A percentile compares a stretch with the other conserved stretches of the same genome.
Conservation (phyloP, 371 early-diverging fungal genomes). For the Thermomucor indicae-seudaticae region DNA sequence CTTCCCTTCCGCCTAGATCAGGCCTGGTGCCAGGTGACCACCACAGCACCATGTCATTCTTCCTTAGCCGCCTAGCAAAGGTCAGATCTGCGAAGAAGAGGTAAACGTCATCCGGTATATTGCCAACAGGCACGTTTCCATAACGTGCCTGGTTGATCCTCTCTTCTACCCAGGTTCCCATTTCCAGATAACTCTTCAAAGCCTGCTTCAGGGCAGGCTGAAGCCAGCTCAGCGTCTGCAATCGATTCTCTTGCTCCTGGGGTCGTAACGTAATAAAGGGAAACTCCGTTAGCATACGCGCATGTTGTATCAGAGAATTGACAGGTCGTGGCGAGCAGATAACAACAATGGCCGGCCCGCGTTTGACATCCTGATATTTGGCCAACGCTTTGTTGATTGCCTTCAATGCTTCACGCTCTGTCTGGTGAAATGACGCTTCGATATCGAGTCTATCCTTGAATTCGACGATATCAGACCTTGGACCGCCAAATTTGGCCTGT, state of each 20-base stretch:
- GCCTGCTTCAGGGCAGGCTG: constrained; percentile 61
- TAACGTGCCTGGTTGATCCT: constrained; percentile 77
- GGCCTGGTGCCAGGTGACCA: constrained; percentile 79
- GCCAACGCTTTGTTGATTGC: constrained; percentile 46
- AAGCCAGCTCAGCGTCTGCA: constrained; percentile 89
- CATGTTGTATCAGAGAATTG: constrained; percentile 45
- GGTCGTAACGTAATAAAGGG: constrained; percentile 67
- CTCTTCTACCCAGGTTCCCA: constrained; percentile 71
- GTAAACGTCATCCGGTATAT: constrained; percentile 77
- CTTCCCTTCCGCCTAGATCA: constrained; percentile 89
- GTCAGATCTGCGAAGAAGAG: constrained; percentile 80
- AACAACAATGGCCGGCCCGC: constrained; percentile 70
- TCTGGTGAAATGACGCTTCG: constrained; percentile 37
- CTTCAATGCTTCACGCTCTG: constrained; percentile 56
- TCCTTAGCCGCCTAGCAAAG: constrained; percentile 73
- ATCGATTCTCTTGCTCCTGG: constrained; percentile 49
- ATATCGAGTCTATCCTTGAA: constrained; percentile 46
- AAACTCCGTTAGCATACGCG: constrained; percentile 58
- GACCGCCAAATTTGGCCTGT: constrained; percentile 16
- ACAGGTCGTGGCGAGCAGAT: constrained; percentile 54
- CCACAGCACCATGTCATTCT: constrained; percentile 86
- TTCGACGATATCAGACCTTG: constrained; percentile 47
- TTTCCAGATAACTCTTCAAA: constrained; percentile 66
- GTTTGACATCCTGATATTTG: constrained; percentile 56
- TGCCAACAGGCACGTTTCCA: constrained; percentile 87